phyloP scores from a whole-genome alignment of 768 basidiomycete genomes.

The Suillus paluster region DNA sequence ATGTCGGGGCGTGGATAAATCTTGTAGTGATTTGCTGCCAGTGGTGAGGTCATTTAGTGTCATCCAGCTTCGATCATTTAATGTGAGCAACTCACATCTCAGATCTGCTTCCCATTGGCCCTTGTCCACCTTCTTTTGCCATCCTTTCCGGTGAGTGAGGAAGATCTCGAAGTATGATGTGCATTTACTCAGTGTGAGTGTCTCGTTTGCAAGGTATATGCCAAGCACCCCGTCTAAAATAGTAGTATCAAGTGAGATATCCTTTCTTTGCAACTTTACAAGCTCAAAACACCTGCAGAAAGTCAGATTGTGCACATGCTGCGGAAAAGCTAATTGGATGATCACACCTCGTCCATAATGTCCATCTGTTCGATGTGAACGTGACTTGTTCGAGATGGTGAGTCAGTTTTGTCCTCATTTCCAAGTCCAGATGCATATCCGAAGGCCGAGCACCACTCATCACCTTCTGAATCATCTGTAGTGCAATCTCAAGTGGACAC shows the following conservation, averaged over 20 bases:
- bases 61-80: not conserved
- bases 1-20: not conserved
- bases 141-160: constrained; percentile 26
- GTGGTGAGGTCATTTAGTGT: not conserved
- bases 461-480: too few species aligned
- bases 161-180: constrained; percentile 27
- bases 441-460: too few species aligned
- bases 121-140: constrained; percentile 30
- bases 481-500: too few species aligned
- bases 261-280: constrained; percentile 23
- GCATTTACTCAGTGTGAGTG: too few species aligned
- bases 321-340: not conserved
- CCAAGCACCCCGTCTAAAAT: constrained; percentile 3
- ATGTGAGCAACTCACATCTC: constrained; percentile 12
- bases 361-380: too few species aligned
- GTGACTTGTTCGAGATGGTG: too few species aligned
- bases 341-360: constrained; percentile 1
- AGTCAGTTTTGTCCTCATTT: too few species aligned
- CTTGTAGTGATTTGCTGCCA: constrained; percentile 13
- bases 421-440: too few species aligned
- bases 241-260: constrained; percentile 19
- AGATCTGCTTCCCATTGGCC: constrained; percentile 22
- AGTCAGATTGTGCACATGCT: not conserved
- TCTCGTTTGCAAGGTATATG: too few species aligned
- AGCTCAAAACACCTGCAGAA: constrained; percentile 36